These are phyloP conservation scores for Colletotrichum trifolii DNA, from an alignment of 2,329 filamentous ascomycete species.

Conservation along the genomic window DNA sequence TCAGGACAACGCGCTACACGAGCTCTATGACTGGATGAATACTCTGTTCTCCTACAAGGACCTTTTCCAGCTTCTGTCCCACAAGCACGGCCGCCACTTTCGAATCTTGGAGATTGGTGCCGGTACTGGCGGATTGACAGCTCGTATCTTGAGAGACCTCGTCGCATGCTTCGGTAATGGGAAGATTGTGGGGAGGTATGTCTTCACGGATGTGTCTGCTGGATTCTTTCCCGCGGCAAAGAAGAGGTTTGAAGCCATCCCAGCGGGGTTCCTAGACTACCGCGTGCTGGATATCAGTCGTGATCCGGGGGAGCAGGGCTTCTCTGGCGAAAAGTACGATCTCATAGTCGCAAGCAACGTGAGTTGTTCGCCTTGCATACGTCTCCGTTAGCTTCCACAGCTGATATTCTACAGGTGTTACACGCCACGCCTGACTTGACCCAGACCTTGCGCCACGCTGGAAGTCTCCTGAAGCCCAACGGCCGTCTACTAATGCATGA, in stretches of 20 bases:
- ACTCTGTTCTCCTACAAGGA: conserved; percentile 15
- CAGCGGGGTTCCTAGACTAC: conserved; percentile 2
- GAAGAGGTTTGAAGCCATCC: not conserved
- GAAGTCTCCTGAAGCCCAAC: conserved; percentile 9
- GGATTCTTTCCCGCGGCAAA: conserved; percentile 39
- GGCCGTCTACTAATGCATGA: conserved; percentile 26
- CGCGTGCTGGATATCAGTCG: conserved; percentile 42
- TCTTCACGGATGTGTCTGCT: conserved; percentile 41
- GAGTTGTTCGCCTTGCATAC: not conserved
- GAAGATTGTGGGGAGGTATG: conserved; percentile 35
- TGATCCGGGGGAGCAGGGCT: conserved; percentile 45
- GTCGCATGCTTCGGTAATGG: conserved; percentile 31
- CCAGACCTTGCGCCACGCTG: conserved; percentile 6
- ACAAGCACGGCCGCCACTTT: conserved; percentile 42
- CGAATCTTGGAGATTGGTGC: conserved; percentile 44
- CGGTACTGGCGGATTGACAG: conserved; percentile 26
- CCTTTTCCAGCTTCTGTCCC: not conserved
- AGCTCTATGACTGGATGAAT: conserved; percentile 32
- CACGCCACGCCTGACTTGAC: conserved; percentile 23
- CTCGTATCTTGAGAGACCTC: conserved; percentile 12
- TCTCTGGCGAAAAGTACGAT: conserved; percentile 46
- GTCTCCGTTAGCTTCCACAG: not conserved
- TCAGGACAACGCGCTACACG: conserved; percentile 14
- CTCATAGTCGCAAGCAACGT: conserved; percentile 50
- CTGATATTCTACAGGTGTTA: conserved; percentile 8